Base-by-base conservation (phyloP, 23 red algal species). In the Agarophyton chilense region DNA sequence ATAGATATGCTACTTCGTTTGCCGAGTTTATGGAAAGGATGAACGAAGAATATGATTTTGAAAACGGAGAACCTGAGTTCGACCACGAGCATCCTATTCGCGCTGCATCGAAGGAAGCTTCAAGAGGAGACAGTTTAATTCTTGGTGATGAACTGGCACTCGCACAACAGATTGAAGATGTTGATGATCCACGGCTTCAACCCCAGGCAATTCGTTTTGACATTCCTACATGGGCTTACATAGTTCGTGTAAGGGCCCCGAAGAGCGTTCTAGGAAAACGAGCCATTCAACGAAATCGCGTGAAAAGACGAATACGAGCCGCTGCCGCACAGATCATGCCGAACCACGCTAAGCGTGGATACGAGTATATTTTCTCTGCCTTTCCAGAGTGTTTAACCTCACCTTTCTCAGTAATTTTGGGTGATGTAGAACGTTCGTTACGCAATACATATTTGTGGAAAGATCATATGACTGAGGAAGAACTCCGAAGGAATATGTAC, bases 201-300 rank as follows among this genome's bases (percentile, higher is more conserved):
- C 26, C 24, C 21, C 61, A 35, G 12, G 25, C 58, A 12, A 29
- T 87, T 21, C 60, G 41, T 4, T 60, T 84, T 43, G 67, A 83
- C 10, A 60, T 84, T 13, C 67, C 78, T 2, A 49, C 16, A 10
- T 92, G 89, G 89, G 89, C 89, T 44, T 92, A 92, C 38, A 44
- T 92, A 18, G 78, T 72, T 2, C 57, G 70, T 42, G n/a, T 84
- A n/a, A 55, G 78, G 35, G 65, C 67, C 13, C 38, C 77, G 18
- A 92, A 92, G 49, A 22, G 26, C 43, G 47, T 66, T n/a, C 10
- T 77, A 38, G 89, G 89, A n/a, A 92, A 92, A 64, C 57, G 78
- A n/a, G 89, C 89, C 2, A 66, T 92, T 17, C 77, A 76, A 51
- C 78, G 89, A n/a, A 84, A 84, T 62, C 61, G 78, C 4, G 89